Percentiles rank a stretch among this genome's conserved stretches.
Evolutionary conservation across 2,329 filamentous ascomycete genomes (phyloP).

Genomic region (Penicillium sp.): DNA sequence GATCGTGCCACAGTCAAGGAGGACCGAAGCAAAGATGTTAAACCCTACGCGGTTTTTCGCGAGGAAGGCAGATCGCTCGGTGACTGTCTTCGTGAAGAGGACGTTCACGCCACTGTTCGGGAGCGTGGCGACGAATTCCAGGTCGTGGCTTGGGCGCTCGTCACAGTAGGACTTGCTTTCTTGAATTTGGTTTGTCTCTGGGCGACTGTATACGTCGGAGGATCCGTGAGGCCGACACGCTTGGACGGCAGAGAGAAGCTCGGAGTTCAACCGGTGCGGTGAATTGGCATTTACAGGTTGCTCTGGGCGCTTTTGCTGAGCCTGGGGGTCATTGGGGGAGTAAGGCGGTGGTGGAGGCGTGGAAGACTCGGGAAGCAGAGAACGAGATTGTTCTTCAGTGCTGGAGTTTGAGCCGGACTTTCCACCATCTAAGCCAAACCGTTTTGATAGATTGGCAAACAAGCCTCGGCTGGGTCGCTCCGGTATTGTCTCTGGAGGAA

Average conservation of each 20-base stretch:
- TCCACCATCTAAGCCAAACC: slow-evolving; percentile 57
- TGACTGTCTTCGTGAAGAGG: slow-evolving; percentile 55
- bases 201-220: slow-evolving; percentile 61
- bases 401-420: slow-evolving; percentile 18
- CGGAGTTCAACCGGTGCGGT: slow-evolving; percentile 37
- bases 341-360: slow-evolving; percentile 38
- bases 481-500: slow-evolving; percentile 20
- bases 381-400: slow-evolving; percentile 19
- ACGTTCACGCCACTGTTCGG: slow-evolving; percentile 62
- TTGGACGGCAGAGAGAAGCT: slow-evolving; percentile 65
- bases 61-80: slow-evolving; percentile 51
- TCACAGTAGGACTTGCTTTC: slow-evolving; percentile 85
- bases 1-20: slow-evolving; percentile 60
- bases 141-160: slow-evolving; percentile 61
- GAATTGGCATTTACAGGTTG: slow-evolving; percentile 27
- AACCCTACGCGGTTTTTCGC: slow-evolving; percentile 53
- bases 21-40: slow-evolving; percentile 59
- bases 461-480: slow-evolving; percentile 48
- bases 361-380: slow-evolving; percentile 17
- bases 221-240: slow-evolving; percentile 70
- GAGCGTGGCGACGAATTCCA: slow-evolving; percentile 61
- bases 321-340: slow-evolving; percentile 29
- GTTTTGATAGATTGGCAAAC: slow-evolving; percentile 60
- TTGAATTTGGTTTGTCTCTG: slow-evolving; percentile 62
- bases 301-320: slow-evolving; percentile 21